Percentiles rank a stretch among this genome's conserved stretches.
These are phyloP conservation scores for Rubroboletus pulcherrimus DNA, from an alignment of 768 basidiomycete species.

Conservation along the genomic window DNA sequence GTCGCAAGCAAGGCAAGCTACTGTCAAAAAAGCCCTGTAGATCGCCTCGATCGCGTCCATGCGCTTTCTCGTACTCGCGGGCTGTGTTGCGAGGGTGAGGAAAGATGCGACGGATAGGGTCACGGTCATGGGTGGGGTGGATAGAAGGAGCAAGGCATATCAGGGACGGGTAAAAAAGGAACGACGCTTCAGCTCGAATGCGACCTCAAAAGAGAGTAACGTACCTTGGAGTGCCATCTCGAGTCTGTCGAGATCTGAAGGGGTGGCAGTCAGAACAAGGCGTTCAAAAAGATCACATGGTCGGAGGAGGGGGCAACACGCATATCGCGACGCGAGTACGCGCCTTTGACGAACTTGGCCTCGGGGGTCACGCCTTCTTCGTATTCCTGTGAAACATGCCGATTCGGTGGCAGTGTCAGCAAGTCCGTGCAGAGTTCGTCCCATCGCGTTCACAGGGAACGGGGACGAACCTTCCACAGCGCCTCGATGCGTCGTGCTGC, in stretches of 20 bases:
- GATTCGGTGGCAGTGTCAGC: neutral
- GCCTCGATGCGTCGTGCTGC: conserved; percentile 64
- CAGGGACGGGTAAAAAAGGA: no score
- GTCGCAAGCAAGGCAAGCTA: conserved; percentile 67
- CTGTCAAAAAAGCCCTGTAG: conserved; percentile 80
- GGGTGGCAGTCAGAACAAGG: neutral
- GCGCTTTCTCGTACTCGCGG: conserved; percentile 64
- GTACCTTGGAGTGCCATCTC: conserved; percentile 88
- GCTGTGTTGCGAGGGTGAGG: conserved; percentile 38
- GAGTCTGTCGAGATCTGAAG: conserved; percentile 74
- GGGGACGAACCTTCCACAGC: conserved; percentile 55
- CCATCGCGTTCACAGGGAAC: neutral
- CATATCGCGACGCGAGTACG: neutral
- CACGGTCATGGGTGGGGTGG: neutral
- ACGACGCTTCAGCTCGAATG: neutral
- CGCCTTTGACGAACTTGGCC: conserved; percentile 85
- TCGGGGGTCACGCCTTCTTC: conserved; percentile 71
- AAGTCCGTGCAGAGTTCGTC: neutral
- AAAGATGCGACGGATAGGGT: neutral
- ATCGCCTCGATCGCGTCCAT: conserved; percentile 36
- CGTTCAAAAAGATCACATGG: neutral
- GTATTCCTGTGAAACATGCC: conserved; percentile 60
- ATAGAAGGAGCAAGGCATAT: no score
- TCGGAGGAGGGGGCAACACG: neutral
- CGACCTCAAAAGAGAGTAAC: neutral